These are phyloP conservation scores for Malassezia japonica DNA, from an alignment of 1,284 basidiomycete genomes.

Conservation along the genomic window DNA sequence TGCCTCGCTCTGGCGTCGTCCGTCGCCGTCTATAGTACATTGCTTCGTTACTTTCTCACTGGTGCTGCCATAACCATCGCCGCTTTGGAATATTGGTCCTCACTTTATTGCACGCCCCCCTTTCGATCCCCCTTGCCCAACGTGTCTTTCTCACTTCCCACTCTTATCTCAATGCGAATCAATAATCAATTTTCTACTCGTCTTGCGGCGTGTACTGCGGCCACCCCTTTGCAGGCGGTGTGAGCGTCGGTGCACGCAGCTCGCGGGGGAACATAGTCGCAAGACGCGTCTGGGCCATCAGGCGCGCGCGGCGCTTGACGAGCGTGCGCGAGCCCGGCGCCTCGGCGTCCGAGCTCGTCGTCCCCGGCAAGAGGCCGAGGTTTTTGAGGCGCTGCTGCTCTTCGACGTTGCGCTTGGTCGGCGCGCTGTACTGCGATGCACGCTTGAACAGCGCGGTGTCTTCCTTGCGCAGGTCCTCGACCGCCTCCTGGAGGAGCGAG, in stretches of 20 bases:
- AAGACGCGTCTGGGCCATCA: slow-evolving; percentile 29
- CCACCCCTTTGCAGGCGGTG: slow-evolving; percentile 34
- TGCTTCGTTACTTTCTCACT: no score
- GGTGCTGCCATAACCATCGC: no score
- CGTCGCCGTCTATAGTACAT: no score
- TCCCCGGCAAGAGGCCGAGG: slow-evolving; percentile 26
- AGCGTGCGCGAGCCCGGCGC: slow-evolving; percentile 25
- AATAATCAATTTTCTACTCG: slow-evolving; percentile 5
- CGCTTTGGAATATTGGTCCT: no score
- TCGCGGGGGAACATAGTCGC: slow-evolving; percentile 43
- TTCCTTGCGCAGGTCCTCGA: slow-evolving; percentile 21
- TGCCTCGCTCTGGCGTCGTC: no score
- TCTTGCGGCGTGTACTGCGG: slow-evolving; percentile 13
- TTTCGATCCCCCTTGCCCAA: no score
- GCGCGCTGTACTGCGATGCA: slow-evolving; percentile 33
- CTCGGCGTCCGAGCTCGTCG: slow-evolving; percentile 13
- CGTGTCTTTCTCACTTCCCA: no score
- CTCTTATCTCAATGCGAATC: no score
- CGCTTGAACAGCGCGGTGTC: slow-evolving; percentile 26
- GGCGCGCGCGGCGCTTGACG: slow-evolving; percentile 25
- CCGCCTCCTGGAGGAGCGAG: slow-evolving; percentile 30
- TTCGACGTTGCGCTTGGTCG: slow-evolving; percentile 34
- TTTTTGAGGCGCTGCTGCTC: slow-evolving; percentile 31
- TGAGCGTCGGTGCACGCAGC: slow-evolving; percentile 37
- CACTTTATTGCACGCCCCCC: no score